phyloP scores from a whole-genome alignment of 306 rosid species.

The Abrus precatorius region DNA sequence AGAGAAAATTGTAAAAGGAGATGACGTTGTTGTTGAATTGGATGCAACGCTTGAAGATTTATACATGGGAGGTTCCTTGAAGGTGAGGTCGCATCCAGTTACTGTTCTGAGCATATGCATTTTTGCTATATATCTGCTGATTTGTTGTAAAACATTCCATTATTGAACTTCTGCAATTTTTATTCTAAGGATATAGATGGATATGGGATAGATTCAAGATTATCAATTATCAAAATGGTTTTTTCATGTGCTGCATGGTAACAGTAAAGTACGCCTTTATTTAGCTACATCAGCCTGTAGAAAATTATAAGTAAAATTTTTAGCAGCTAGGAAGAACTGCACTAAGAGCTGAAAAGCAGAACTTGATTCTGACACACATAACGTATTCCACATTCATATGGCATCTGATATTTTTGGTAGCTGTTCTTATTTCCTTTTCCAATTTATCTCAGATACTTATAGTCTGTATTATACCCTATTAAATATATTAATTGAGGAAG shows the following conservation, averaged over 20 bases:
- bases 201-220: neutral
- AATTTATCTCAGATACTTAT: neutral
- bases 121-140: neutral
- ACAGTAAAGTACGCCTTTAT: slow-evolving; percentile 10
- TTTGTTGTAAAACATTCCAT: neutral
- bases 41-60: slow-evolving; percentile 92
- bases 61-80: slow-evolving; percentile 95
- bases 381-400: slow-evolving; percentile 19
- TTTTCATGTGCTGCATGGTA: slow-evolving; percentile 8
- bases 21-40: slow-evolving; percentile 83
- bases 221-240: slow-evolving; percentile 24
- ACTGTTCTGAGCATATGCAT: neutral
- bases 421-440: slow-evolving; percentile 5
- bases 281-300: slow-evolving; percentile 13
- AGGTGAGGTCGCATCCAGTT: slow-evolving; percentile 60
- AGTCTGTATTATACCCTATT: neutral
- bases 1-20: slow-evolving; percentile 85
- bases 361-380: neutral
- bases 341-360: slow-evolving; percentile 21
- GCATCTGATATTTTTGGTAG: slow-evolving; percentile 14
- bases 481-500: slow-evolving; percentile 6
- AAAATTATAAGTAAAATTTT: slow-evolving; percentile 8
- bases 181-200: slow-evolving; percentile 21
- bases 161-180: slow-evolving; percentile 24
- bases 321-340: slow-evolving; percentile 32